Evolutionary conservation across 2,329 filamentous ascomycete genomes (phyloP).

Genomic region (Calonectria pseudoturangicola): DNA sequence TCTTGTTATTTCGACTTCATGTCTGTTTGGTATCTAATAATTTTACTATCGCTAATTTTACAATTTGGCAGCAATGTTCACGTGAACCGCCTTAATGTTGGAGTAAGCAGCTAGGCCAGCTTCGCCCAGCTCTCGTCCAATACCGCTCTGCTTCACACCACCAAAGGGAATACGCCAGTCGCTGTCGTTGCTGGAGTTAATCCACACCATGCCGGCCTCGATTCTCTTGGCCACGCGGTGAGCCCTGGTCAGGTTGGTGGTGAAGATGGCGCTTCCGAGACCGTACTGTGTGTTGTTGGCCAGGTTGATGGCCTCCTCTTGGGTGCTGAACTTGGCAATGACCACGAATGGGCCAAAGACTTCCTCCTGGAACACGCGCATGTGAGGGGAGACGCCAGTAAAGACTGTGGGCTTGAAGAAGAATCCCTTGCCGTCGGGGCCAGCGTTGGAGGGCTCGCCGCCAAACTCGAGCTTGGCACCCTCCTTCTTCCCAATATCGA

Average conservation of each 20-base stretch:
- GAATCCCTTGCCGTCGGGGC: conserved; percentile 64
- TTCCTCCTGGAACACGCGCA: conserved; percentile 68
- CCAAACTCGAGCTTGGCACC: conserved; percentile 81
- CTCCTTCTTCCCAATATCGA: conserved; percentile 81
- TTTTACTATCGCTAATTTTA: conserved; percentile 26
- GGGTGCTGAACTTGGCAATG: conserved; percentile 64
- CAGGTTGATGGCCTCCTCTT: conserved; percentile 64
- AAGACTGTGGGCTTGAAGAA: conserved; percentile 69
- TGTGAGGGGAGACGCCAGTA: conserved; percentile 62
- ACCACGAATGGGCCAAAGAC: conserved; percentile 68
- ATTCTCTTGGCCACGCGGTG: conserved; percentile 72
- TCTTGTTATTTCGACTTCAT: conserved; percentile 3
- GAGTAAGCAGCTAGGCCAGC: conserved; percentile 66
- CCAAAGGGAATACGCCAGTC: conserved; percentile 67
- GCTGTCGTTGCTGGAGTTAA: conserved; percentile 68
- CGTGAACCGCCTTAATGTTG: conserved; percentile 67
- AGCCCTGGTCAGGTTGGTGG: conserved; percentile 70
- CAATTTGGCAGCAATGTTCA: conserved; percentile 61
- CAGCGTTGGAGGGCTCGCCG: conserved; percentile 64
- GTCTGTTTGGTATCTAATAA: conserved; percentile 25
- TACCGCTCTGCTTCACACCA: conserved; percentile 69
- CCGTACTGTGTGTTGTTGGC: conserved; percentile 76
- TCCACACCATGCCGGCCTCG: conserved; percentile 76
- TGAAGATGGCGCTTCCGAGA: conserved; percentile 78
- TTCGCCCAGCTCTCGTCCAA: conserved; percentile 67